phyloP scores from a whole-genome alignment of 768 basidiomycete species.

The Clitopilus passeckerianus region DNA sequence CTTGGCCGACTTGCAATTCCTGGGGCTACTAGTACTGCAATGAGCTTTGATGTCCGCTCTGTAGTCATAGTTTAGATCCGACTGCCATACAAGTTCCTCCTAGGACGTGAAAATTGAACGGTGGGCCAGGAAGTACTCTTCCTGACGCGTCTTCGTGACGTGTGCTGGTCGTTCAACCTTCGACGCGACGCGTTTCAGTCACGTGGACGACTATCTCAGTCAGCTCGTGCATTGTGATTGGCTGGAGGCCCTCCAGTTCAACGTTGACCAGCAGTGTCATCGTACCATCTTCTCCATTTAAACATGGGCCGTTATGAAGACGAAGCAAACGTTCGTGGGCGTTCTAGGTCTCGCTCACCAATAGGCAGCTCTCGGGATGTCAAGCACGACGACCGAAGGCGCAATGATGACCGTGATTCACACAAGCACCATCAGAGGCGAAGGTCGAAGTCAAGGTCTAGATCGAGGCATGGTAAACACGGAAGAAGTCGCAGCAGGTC shows the following conservation, averaged over 20 bases:
- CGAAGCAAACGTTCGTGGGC: not conserved
- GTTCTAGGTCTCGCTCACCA: not conserved
- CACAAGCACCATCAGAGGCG: not conserved
- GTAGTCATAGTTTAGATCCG: too few species aligned
- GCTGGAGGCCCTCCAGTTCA: too few species aligned
- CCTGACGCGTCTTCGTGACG: too few species aligned
- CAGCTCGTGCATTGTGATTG: too few species aligned
- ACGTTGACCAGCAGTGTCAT: too few species aligned
- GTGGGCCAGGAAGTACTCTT: too few species aligned
- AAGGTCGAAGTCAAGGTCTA: not conserved
- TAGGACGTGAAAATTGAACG: too few species aligned
- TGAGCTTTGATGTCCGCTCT: not conserved
- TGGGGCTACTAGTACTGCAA: slow-evolving; percentile 8
- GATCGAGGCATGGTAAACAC: not conserved
- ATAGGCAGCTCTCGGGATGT: not conserved
- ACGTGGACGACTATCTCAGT: not conserved
- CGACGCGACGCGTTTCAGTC: not conserved
- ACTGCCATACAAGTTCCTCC: too few species aligned
- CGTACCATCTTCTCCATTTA: not conserved
- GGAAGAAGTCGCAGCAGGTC: not conserved
- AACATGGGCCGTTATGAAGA: not conserved
- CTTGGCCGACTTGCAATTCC: not conserved
- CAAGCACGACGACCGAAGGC: not conserved
- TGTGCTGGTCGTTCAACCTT: too few species aligned
- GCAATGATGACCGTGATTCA: not conserved